Conservation (phyloP, 2,329 filamentous ascomycete genomes). For the Xylariaceae sp. region DNA sequence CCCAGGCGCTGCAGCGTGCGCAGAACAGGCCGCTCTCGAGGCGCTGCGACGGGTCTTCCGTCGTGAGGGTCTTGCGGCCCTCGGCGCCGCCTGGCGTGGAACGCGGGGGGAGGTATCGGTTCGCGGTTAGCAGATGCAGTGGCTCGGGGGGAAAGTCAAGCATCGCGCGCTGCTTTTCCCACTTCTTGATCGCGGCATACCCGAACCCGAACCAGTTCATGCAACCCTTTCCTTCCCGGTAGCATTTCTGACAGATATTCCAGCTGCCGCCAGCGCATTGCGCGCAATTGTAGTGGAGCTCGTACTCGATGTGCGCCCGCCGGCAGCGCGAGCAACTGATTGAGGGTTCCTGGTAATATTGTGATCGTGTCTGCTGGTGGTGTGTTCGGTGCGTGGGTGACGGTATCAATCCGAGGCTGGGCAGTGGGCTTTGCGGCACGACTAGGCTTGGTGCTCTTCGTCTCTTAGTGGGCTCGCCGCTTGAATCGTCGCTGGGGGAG, state of each 20-base stretch:
- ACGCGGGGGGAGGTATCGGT: constrained; percentile 52
- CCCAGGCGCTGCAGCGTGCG: constrained; percentile 65
- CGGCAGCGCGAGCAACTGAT: constrained; percentile 70
- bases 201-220: constrained; percentile 87
- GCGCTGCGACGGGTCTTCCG: constrained; percentile 62
- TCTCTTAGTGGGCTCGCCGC: constrained; percentile 23
- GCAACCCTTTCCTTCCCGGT: constrained; percentile 72
- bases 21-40: constrained; percentile 83
- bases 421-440: constrained; percentile 33
- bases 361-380: constrained; percentile 42
- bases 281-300: constrained; percentile 78
- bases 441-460: constrained; percentile 39
- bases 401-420: constrained; percentile 32
- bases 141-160: constrained; percentile 38
- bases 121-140: constrained; percentile 56
- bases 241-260: constrained; percentile 78
- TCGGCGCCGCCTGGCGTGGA: constrained; percentile 49
- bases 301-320: constrained; percentile 72
- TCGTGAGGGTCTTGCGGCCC: constrained; percentile 55
- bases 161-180: constrained; percentile 51
- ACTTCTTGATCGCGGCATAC: constrained; percentile 62
- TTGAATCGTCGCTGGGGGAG: constrained; percentile 20
- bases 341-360: constrained; percentile 64
- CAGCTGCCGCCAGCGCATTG: constrained; percentile 67
- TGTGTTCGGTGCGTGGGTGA: constrained; percentile 29